Percentiles rank a stretch among this genome's conserved stretches.
These are phyloP conservation scores for Boechera retrofracta DNA, from an alignment of 345 rosid genomes.

Conservation along the genomic window DNA sequence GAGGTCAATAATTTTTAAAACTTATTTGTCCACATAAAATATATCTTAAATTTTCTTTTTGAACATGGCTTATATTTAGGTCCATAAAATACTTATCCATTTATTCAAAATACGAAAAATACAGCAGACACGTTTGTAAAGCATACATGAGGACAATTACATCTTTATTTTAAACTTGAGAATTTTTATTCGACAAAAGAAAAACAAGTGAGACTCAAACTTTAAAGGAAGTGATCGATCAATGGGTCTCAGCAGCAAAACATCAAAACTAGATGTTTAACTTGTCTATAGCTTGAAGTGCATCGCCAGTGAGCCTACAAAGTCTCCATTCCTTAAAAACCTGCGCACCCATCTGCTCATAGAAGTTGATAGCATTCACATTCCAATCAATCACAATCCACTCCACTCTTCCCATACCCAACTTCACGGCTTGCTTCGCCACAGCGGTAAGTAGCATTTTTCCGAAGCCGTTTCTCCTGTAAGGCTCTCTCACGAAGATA, in stretches of 20 bases:
- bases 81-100: neutral
- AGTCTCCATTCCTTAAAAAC: slow-evolving; percentile 75
- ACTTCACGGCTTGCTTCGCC: slow-evolving; percentile 83
- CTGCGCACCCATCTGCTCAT: slow-evolving; percentile 86
- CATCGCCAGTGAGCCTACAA: slow-evolving; percentile 76
- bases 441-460: slow-evolving; percentile 74
- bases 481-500: slow-evolving; percentile 77
- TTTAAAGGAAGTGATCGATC: neutral
- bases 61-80: neutral
- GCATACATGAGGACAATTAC: neutral
- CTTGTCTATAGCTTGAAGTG: slow-evolving; percentile 65
- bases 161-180: neutral
- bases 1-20: neutral
- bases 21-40: neutral
- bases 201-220: neutral
- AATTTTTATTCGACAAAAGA: slow-evolving; percentile 5
- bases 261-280: slow-evolving; percentile 31
- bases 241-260: slow-evolving; percentile 10
- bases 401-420: slow-evolving; percentile 84
- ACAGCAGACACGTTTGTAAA: neutral
- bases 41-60: neutral
- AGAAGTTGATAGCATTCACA: slow-evolving; percentile 75
- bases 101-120: neutral
- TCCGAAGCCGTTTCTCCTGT: slow-evolving; percentile 80
- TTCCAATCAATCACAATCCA: slow-evolving; percentile 96